Conservation (phyloP, 495 filamentous ascomycete genomes). For the Penicillium dipodomyicola region DNA sequence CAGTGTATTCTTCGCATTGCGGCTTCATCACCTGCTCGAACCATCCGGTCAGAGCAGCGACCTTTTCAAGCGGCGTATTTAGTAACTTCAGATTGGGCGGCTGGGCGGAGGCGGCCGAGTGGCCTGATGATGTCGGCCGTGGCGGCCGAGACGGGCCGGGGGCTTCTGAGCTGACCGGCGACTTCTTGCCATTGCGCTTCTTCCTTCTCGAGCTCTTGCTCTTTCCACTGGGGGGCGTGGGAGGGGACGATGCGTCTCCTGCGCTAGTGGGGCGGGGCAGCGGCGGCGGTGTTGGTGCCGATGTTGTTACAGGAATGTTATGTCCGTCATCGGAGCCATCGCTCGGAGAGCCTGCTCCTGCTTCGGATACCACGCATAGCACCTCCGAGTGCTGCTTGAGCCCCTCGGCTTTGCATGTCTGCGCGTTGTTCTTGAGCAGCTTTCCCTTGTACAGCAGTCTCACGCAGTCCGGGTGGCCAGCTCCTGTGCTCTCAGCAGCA, state of each 20-base stretch:
- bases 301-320: conserved; percentile 7
- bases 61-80: conserved; percentile 59
- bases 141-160: conserved; percentile 17
- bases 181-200: conserved; percentile 43
- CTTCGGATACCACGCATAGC: conserved; percentile 59
- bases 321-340: conserved; percentile 41
- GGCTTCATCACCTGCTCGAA: conserved; percentile 68
- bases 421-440: conserved; percentile 62
- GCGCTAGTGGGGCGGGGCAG: conserved; percentile 18
- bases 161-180: conserved; percentile 15
- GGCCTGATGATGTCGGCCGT: conserved; percentile 25
- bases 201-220: conserved; percentile 45
- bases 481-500: conserved; percentile 60
- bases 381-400: conserved; percentile 80
- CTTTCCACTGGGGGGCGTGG: conserved; percentile 22
- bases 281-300: not conserved
- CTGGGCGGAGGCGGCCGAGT: conserved; percentile 27
- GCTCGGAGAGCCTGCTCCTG: conserved; percentile 50
- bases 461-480: conserved; percentile 59
- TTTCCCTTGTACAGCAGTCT: conserved; percentile 83
- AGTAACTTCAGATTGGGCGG: conserved; percentile 39
- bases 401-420: conserved; percentile 68
- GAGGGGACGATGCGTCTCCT: conserved; percentile 29
- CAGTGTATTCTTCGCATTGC: conserved; percentile 60
- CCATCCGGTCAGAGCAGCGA: conserved; percentile 64